phyloP scores from a whole-genome alignment of 768 basidiomycete species.

The Pholiota conissans region DNA sequence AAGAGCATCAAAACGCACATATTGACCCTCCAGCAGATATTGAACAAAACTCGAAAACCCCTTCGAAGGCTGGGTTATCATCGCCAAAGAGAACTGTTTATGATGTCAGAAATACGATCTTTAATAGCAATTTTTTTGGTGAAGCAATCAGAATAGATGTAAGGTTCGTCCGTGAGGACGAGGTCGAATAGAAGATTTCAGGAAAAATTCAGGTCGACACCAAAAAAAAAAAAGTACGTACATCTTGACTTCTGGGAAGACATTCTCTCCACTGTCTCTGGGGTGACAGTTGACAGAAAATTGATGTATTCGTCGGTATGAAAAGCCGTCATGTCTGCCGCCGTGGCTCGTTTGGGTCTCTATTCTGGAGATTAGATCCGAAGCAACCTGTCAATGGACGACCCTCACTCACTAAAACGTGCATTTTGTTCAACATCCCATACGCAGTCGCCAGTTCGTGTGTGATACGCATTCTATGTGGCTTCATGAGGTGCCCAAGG shows the following conservation, averaged over 20 bases:
- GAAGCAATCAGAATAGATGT: not conserved
- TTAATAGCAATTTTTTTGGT: not conserved
- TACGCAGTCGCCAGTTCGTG: constrained; percentile 94
- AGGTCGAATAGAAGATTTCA: not conserved
- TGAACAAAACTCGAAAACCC: constrained; percentile 93
- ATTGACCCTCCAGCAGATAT: constrained; percentile 95
- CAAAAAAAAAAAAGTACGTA: constrained; percentile 35
- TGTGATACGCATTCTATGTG: constrained; percentile 91
- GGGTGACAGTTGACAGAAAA: constrained; percentile 84
- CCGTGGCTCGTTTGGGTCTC: constrained; percentile 70
- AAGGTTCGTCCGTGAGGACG: not conserved
- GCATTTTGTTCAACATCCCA: constrained; percentile 90
- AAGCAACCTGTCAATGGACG: not conserved
- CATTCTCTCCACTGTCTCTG: constrained; percentile 86
- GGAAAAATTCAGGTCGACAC: not conserved
- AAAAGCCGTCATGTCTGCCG: constrained; percentile 83
- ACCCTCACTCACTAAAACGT: constrained; percentile 80
- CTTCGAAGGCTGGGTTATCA: constrained; percentile 95
- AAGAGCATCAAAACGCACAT: constrained; percentile 42
- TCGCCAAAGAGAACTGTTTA: constrained; percentile 74
- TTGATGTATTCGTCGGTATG: constrained; percentile 99
- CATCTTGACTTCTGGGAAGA: constrained; percentile 85
- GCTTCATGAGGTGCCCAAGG: constrained; percentile 92
- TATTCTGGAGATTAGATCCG: constrained; percentile 25
- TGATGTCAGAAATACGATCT: constrained; percentile 29